Evolutionary conservation across 257 asterid genomes (phyloP).

Genomic region (Jaltomata sinuosa): DNA sequence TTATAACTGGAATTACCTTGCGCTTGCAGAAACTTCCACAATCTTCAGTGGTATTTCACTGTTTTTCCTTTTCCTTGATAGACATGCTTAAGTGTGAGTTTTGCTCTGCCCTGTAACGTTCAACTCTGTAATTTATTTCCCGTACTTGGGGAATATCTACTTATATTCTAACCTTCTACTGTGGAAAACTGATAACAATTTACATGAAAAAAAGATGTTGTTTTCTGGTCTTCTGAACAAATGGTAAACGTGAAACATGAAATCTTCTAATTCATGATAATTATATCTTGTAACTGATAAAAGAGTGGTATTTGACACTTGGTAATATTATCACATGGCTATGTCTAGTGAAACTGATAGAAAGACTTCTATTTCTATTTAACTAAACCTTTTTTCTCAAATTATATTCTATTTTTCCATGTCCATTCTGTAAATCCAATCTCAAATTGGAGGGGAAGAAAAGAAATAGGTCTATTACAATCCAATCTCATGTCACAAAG

Average conservation of each 20-base stretch:
- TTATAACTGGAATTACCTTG: conserved; percentile 86
- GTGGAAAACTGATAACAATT: background rate
- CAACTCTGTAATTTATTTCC: background rate
- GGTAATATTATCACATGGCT: background rate
- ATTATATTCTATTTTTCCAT: background rate
- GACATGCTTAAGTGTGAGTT: background rate
- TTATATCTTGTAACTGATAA: background rate
- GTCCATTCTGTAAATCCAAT: background rate
- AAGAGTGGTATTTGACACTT: background rate
- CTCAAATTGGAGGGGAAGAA: background rate
- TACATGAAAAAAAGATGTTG: background rate
- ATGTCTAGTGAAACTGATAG: background rate
- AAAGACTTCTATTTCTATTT: background rate
- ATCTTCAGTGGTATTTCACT: conserved; percentile 63
- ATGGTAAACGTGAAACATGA: background rate
- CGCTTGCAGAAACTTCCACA: conserved; percentile 92
- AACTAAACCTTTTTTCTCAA: background rate
- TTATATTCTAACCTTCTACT: background rate
- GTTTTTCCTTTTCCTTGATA: conserved; percentile 11
- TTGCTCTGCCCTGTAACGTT: background rate
- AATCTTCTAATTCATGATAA: background rate
- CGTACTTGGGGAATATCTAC: background rate
- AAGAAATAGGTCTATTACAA: background rate
- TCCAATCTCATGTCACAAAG: background rate
- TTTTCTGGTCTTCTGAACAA: background rate